Evolutionary conservation across 352 stramenopile genomes (phyloP), one percentile per base, ranked within the genome.

Genomic region (Phytophthora sp.): DNA sequence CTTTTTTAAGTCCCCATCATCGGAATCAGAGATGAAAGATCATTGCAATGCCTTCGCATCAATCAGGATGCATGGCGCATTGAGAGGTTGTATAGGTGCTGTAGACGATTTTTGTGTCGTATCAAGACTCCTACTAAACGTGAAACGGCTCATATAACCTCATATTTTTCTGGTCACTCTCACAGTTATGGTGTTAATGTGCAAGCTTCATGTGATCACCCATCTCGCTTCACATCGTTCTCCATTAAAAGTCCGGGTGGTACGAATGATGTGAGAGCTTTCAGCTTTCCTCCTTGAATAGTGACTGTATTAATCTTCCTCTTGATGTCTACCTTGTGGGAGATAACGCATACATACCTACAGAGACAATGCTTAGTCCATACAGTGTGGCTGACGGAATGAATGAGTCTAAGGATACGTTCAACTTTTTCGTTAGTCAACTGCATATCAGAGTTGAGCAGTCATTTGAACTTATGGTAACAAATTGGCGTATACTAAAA

Each of bases 271-370:
- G 29, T 33, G 31, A 7, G 31, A 11, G 31, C 31, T 38, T 38
- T 38, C 31, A 6, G 31, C 16, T 38, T n/a, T 38, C 31, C 31
- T 38, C 31, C 12, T 38, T 16, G 31, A 7, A 38, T 38, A 16
- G 16, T 16, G 7, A n/a, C 16, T 38, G 4, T 16, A n/a, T 12
- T 38, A 38, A 38, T 38, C 31, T 11, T 38, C 12, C 31, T n/a
- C 31, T 38, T 38, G 31, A 12, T 12, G 52, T 42, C 35, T 59
- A 39, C 50, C 26, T 49, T 31, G 52, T 41, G 15, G 36, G 23
- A 23, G 52, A 59, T 8, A 59, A 59, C 30, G 52, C 36, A 41
- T 59, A 47, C 26, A 51, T 50, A 50, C 52, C 36, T 41, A 59
- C 52, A 50, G 23, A 59, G 44, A 29, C 0, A 15, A 50, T 59